Conservation (phyloP, 371 early-diverging fungal species). For the Quaeritorhiza haematococci region DNA sequence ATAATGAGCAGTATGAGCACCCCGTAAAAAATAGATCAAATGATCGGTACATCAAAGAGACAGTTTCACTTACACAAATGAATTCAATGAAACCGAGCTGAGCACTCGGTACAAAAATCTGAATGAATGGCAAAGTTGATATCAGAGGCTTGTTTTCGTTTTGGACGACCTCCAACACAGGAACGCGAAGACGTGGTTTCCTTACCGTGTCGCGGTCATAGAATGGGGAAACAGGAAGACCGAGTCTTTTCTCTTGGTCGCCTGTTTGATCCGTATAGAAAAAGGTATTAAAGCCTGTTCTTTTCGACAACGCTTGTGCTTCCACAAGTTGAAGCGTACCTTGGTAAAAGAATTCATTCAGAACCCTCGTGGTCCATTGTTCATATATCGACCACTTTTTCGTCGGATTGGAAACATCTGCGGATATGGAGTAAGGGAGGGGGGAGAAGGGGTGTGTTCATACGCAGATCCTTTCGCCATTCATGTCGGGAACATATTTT, state of each 20-base stretch:
- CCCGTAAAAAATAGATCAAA: neutral
- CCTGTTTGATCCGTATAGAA: conserved; percentile 28
- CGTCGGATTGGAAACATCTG: conserved; percentile 51
- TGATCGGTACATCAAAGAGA: neutral
- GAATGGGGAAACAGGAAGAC: conserved; percentile 18
- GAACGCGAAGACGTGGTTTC: neutral
- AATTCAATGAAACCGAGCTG: conserved; percentile 45
- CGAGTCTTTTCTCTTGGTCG: conserved; percentile 22
- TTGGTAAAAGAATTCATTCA: conserved; percentile 18
- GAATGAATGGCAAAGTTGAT: neutral
- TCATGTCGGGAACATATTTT: conserved; percentile 17
- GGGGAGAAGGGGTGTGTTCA: too few relatives aligned
- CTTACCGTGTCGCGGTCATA: conserved; percentile 12
- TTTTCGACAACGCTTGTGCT: too few relatives aligned
- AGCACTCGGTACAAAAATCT: conserved; percentile 29
- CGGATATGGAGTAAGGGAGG: too few relatives aligned
- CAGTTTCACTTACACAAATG: neutral
- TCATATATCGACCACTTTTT: conserved; percentile 30
- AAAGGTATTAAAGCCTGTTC: too few relatives aligned
- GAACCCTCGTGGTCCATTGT: conserved; percentile 17
- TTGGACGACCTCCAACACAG: too few relatives aligned
- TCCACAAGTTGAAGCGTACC: too few relatives aligned
- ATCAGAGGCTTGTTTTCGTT: neutral
- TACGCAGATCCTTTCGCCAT: conserved; percentile 8
- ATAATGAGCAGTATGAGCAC: conserved; percentile 3